A percentile compares a stretch with the other conserved stretches of the same genome.
phyloP scores from a whole-genome alignment of 495 filamentous ascomycete genomes.

The Xylaria acuta region DNA sequence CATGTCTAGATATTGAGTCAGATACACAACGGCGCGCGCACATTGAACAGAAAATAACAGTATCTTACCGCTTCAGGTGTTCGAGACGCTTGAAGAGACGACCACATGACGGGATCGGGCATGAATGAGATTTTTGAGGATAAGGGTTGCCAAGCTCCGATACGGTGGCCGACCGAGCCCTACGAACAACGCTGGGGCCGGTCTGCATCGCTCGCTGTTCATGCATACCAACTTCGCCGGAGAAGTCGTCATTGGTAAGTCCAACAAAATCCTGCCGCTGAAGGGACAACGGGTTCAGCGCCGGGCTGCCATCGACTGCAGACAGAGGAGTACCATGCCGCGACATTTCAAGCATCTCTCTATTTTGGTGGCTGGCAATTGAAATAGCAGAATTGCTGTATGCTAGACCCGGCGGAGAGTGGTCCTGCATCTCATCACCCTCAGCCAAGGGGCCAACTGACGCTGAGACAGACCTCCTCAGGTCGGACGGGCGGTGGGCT shows the following conservation, averaged over 20 bases:
- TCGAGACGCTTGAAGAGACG: conserved; percentile 98
- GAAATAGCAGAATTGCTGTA: conserved; percentile 69
- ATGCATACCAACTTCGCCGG: conserved; percentile 62
- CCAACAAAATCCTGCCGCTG: conserved; percentile 67
- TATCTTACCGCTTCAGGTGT: conserved; percentile 94
- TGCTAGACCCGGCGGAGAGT: conserved; percentile 71
- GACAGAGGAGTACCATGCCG: conserved; percentile 87
- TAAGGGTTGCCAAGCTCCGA: conserved; percentile 94
- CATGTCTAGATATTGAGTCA: conserved; percentile 81
- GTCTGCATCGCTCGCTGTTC: conserved; percentile 70
- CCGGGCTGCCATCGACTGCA: conserved; percentile 77
- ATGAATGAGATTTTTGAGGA: conserved; percentile 96
- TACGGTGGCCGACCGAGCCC: conserved; percentile 92
- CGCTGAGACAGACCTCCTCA: conserved; percentile 88
- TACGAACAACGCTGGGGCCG: conserved; percentile 74
- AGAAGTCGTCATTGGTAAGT: conserved; percentile 67
- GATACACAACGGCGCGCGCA: conserved; percentile 51
- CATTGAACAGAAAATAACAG: conserved; percentile 54
- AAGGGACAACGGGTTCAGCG: conserved; percentile 69
- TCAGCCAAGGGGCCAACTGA: conserved; percentile 86
- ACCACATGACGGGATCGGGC: conserved; percentile 97
- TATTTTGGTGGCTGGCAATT: conserved; percentile 64
- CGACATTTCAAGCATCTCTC: conserved; percentile 72
- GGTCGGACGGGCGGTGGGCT: conserved; percentile 77
- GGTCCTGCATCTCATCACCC: conserved; percentile 71